phyloP scores from a whole-genome alignment of 1,284 basidiomycete genomes.

The Trichosporon inkin region DNA sequence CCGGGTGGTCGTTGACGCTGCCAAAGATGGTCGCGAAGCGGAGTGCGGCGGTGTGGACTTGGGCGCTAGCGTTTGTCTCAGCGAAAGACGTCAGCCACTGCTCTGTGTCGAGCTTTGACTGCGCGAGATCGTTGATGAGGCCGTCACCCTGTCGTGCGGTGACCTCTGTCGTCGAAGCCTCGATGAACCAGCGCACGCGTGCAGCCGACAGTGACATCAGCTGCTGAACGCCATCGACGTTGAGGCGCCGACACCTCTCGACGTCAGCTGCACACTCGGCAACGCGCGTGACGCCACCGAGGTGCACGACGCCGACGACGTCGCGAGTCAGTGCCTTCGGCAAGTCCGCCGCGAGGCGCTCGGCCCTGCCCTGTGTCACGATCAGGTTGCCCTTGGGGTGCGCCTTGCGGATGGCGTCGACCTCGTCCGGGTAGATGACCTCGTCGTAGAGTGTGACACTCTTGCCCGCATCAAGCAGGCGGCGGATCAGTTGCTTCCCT shows the following conservation, averaged over 20 bases:
- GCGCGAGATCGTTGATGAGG: constrained; percentile 34
- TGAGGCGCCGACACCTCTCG: constrained; percentile 35
- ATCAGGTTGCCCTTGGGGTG: constrained; percentile 18
- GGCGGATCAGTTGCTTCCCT: constrained; percentile 29
- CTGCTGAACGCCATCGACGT: constrained; percentile 30
- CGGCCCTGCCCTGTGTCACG: not conserved
- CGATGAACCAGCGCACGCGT: constrained; percentile 34
- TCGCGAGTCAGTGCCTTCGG: constrained; percentile 15
- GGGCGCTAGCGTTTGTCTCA: not conserved
- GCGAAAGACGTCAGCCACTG: constrained; percentile 20
- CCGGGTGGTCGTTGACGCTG: constrained; percentile 30
- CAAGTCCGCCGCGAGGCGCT: not conserved
- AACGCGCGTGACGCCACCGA: constrained; percentile 38
- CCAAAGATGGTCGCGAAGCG: constrained; percentile 39
- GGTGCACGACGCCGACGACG: constrained; percentile 35
- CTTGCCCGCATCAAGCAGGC: constrained; percentile 21
- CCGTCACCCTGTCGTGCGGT: constrained; percentile 25
- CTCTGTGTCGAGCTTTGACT: constrained; percentile 31
- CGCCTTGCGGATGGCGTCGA: constrained; percentile 20
- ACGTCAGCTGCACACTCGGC: constrained; percentile 37
- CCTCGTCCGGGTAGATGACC: constrained; percentile 25
- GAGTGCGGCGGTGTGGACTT: constrained; percentile 27
- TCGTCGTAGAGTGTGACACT: constrained; percentile 29
- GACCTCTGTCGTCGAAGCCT: constrained; percentile 33
- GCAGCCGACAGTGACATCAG: constrained; percentile 25